Conservation (phyloP, 2,329 filamentous ascomycete genomes). For the Diaporthe helianthi region DNA sequence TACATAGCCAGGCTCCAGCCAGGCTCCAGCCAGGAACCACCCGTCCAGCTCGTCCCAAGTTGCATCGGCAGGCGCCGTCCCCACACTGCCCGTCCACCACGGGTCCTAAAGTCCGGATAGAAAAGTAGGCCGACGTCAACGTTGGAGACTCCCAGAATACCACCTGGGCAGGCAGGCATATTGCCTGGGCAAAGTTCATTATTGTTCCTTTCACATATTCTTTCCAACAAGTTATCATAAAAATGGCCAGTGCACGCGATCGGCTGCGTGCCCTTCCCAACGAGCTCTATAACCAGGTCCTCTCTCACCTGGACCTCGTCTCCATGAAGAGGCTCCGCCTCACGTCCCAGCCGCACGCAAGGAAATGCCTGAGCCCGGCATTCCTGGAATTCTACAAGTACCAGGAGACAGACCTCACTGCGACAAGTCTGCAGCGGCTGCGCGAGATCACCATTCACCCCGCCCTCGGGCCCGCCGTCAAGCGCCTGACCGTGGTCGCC, state of each 20-base stretch:
- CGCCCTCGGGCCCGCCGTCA: neutral
- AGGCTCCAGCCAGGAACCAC: neutral
- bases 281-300: constrained; percentile 2
- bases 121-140: neutral
- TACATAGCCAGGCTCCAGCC: too few species aligned
- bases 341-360: neutral
- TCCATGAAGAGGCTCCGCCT: constrained; percentile 9
- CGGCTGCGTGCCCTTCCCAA: constrained; percentile 2
- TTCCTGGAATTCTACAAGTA: neutral
- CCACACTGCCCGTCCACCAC: neutral
- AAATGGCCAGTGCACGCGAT: neutral
- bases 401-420: constrained; percentile 14
- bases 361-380: constrained; percentile 10
- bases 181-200: too few species aligned
- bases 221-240: neutral
- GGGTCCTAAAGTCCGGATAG: too few species aligned
- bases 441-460: neutral
- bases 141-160: neutral
- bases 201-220: too few species aligned
- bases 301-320: neutral
- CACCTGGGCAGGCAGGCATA: too few species aligned
- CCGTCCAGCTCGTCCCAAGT: neutral
- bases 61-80: neutral
- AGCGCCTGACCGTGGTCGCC: constrained; percentile 5
- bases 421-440: neutral